These are phyloP conservation scores for Rosa hybrid DNA, from an alignment of 331 rosid genomes.

Conservation along the genomic window DNA sequence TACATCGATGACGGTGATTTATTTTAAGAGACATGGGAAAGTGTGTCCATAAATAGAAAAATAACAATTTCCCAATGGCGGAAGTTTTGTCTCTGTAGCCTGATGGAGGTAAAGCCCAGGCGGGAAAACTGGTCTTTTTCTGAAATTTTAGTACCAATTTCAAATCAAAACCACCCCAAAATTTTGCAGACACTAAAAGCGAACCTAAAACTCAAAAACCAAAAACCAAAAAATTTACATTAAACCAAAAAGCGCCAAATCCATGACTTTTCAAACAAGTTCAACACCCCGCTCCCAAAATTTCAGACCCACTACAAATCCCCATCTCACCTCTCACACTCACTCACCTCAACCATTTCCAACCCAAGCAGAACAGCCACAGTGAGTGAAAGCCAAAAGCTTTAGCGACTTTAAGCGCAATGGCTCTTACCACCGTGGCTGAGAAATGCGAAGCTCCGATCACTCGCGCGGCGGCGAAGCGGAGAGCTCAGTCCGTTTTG, in stretches of 20 bases:
- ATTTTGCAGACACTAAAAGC: background rate
- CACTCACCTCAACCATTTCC: background rate
- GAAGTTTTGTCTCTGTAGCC: background rate
- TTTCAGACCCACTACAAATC: slow-evolving; percentile 7
- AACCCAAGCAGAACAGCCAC: background rate
- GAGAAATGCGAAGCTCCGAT: slow-evolving; percentile 31
- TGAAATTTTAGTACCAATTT: background rate
- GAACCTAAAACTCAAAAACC: background rate
- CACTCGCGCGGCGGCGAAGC: slow-evolving; percentile 65
- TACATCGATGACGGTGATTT: no score
- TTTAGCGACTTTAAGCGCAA: background rate
- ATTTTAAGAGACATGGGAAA: background rate
- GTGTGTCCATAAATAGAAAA: background rate
- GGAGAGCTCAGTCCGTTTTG: slow-evolving; percentile 45
- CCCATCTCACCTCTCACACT: background rate
- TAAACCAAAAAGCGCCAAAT: background rate
- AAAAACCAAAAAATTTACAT: background rate
- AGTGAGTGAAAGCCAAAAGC: background rate
- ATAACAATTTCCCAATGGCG: background rate
- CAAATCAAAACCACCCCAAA: background rate
- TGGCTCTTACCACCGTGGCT: slow-evolving; percentile 27
- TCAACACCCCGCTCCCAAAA: background rate
- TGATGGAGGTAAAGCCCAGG: background rate
- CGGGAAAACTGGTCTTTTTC: background rate
- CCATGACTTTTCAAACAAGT: background rate